Percentiles rank a stretch among this genome's conserved stretches.
These are phyloP conservation scores for Maudiozyma barnettii DNA, from an alignment of 805 yeast species.

Conservation along the genomic window DNA sequence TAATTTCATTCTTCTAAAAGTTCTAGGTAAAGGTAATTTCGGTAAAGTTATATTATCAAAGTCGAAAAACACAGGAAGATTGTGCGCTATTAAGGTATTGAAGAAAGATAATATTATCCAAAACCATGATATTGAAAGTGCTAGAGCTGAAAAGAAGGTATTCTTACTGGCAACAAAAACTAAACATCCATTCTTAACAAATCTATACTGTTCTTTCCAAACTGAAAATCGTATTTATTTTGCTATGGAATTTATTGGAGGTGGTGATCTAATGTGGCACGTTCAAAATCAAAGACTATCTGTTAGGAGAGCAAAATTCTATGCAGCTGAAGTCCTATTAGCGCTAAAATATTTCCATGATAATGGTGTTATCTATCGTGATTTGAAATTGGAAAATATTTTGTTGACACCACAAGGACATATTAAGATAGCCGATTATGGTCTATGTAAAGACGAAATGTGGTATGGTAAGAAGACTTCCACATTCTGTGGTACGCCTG, in stretches of 20 bases:
- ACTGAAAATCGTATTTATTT: constrained; percentile 95
- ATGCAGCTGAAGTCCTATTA: constrained; percentile 90
- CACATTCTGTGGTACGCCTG: constrained; percentile 98
- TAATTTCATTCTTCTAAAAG: constrained; percentile 90
- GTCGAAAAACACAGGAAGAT: constrained; percentile 65
- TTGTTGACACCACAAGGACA: constrained; percentile 85
- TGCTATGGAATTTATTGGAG: constrained; percentile 96
- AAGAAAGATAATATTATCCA: constrained; percentile 93
- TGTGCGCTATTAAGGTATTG: constrained; percentile 93
- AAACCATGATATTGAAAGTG: constrained; percentile 92
- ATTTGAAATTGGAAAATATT: constrained; percentile 89
- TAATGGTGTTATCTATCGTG: constrained; percentile 92
- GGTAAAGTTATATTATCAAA: constrained; percentile 98
- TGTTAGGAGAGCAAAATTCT: constrained; percentile 86
- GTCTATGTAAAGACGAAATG: constrained; percentile 92
- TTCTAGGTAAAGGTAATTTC: constrained; percentile 95
- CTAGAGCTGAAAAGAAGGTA: constrained; percentile 88
- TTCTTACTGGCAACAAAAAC: constrained; percentile 75
- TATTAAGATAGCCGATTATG: constrained; percentile 94
- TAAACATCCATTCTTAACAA: constrained; percentile 85
- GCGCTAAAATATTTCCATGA: constrained; percentile 92
- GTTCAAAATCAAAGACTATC: constrained; percentile 88
- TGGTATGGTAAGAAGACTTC: constrained; percentile 77
- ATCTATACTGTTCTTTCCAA: constrained; percentile 91
- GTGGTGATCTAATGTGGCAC: constrained; percentile 99